Evolutionary conservation across 2,329 filamentous ascomycete species (phyloP), one percentile per base, ranked within the genome.

Genomic region (Chrysosporium queenslandicum): DNA sequence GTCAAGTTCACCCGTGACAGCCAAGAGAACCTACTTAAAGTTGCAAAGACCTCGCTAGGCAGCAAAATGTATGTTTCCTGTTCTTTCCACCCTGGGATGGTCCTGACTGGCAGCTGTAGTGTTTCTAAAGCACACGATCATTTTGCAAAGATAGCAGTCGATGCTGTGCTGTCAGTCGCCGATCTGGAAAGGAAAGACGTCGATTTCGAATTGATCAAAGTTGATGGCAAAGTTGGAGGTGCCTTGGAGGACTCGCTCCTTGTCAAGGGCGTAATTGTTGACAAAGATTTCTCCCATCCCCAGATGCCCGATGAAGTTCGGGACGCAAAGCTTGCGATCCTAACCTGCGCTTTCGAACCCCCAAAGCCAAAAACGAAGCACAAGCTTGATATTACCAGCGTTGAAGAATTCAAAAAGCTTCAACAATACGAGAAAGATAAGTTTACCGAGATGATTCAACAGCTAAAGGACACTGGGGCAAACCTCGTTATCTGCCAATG

Each of bases 361-460:
- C 92, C 92, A 47, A 98, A 98, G 79, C 92, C 92, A 61, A 98
- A 98, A 81, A 98, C 92, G 45, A 98, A 98, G 81, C 92, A 98
- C 74, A 94, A 96, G 77, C 81, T 98, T 56, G 92, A 98, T 66
- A 98, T 98, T 66, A 92, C 89, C 53, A 87, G 83, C 39, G 91
- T 98, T 6, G 91, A 97, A 61, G 92, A 98, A 74, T 98, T 95
- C 78, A 96, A 94, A 78, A 92, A 94, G 74, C 75, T 98, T 59
- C 92, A 98, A 68, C 87, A 79, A 61, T 98, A 98, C 74, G 92
- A 98, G 74, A 84, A 84, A 63, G 86, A 87, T 67, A 98, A 97
- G 74, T 98, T 98, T 67, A 80, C 87, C 54, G 91, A 97, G 75
- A 98, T 98, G 92, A 96, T 98, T 63, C 79, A 94, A 67, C 87